phyloP scores from a whole-genome alignment of 2,329 filamentous ascomycete species.

The Sporothrix euskadiensis region DNA sequence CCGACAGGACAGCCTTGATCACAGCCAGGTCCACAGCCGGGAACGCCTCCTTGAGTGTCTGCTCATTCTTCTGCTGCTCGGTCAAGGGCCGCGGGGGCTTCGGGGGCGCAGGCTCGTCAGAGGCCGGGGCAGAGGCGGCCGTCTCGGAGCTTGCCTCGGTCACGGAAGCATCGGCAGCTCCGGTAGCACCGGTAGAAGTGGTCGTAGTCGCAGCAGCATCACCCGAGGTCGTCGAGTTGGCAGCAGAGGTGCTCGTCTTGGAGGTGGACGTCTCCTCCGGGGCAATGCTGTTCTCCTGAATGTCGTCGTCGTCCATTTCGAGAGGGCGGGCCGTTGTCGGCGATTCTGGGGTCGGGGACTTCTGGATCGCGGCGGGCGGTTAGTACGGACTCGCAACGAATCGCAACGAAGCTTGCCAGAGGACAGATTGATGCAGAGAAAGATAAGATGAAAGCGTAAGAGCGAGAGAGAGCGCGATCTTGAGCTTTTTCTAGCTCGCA shows the following conservation, averaged over 20 bases:
- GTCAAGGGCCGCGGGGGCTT: constrained; percentile 84
- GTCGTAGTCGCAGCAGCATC: constrained; percentile 41
- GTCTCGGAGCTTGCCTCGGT: constrained; percentile 26
- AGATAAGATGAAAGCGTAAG: neutral
- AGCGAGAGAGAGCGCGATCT: neutral
- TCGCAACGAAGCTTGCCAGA: constrained; percentile 5
- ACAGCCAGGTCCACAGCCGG: constrained; percentile 77
- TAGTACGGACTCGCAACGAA: neutral
- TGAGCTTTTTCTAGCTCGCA: constrained; percentile 2
- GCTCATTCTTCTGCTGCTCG: constrained; percentile 80
- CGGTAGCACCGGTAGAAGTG: constrained; percentile 35
- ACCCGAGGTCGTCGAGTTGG: constrained; percentile 34
- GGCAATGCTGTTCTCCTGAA: constrained; percentile 59
- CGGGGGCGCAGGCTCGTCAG: constrained; percentile 55
- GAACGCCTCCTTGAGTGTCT: constrained; percentile 90
- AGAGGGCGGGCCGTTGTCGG: constrained; percentile 65
- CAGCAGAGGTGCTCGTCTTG: constrained; percentile 34
- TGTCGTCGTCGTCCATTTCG: constrained; percentile 70
- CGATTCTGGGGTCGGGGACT: constrained; percentile 57
- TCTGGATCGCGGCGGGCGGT: constrained; percentile 36
- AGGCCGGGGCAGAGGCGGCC: constrained; percentile 40
- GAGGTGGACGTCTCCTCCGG: constrained; percentile 45
- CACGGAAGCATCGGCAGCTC: constrained; percentile 34
- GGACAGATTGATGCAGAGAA: neutral
- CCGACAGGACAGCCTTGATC: constrained; percentile 82